A percentile compares a stretch with the other conserved stretches of the same genome.
Conservation (phyloP, 129 eudicot species). For the Sambucus nigra region DNA sequence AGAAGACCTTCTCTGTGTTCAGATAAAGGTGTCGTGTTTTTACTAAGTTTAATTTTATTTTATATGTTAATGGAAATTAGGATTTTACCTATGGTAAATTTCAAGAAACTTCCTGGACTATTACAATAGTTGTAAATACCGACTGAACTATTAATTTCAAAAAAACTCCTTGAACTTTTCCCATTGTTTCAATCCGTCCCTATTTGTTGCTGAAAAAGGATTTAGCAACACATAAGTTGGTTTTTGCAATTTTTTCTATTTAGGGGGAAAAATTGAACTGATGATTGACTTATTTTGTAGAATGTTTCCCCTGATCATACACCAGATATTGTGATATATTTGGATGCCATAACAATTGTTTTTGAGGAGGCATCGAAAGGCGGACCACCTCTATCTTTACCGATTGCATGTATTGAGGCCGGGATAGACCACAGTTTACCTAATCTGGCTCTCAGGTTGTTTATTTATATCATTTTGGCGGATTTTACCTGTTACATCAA, state of each 20-base stretch:
- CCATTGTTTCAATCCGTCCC: too few relatives aligned
- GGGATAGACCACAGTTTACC: conserved; percentile 76
- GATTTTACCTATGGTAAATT: too few relatives aligned
- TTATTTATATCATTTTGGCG: background rate
- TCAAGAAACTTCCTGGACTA: background rate
- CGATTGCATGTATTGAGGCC: conserved; percentile 79
- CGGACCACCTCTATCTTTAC: conserved; percentile 71
- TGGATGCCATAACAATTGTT: conserved; percentile 85
- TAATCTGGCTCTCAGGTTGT: conserved; percentile 75
- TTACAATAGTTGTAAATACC: background rate
- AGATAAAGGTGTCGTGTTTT: conserved; percentile 59
- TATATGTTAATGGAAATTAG: background rate
- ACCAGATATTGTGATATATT: conserved; percentile 72
- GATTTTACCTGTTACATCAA: background rate
- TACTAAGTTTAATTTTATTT: background rate
- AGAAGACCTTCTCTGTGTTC: conserved; percentile 94
- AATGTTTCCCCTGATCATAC: conserved; percentile 71
- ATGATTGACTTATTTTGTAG: conserved; percentile 32
- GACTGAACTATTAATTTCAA: too few relatives aligned
- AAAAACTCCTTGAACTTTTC: too few relatives aligned
- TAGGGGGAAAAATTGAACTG: background rate
- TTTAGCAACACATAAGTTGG: too few relatives aligned
- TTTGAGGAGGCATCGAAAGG: conserved; percentile 81
- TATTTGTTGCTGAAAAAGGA: too few relatives aligned
- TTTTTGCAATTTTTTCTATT: background rate